Base-by-base conservation (phyloP, 2,329 filamentous ascomycete genomes). In the Fusarium sororula region DNA sequence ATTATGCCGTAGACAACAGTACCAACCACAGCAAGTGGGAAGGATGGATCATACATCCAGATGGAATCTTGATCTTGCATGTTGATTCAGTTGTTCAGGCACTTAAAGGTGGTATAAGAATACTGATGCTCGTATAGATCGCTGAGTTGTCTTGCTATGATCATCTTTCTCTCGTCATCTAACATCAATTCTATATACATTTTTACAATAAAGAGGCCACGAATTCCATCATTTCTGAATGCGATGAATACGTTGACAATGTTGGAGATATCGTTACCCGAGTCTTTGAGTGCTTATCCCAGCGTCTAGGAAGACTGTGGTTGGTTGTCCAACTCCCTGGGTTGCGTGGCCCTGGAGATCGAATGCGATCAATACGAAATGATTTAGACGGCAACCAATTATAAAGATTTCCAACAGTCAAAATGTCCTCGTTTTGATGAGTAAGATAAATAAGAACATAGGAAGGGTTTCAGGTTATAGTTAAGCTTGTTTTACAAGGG, bases 1-100 rank as follows among this genome's bases (percentile, higher is more conserved):
- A 85, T 77, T 38, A 85, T 63, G 45, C 82, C 63, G 69, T 86
- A 87, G 22, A 86, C 72, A 48, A 84, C 72, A 3, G 83, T 80
- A 57, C 84, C 85, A 10, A 85, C 68, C 42, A 86, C 78, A 45
- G 85, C 81, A 10, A 84, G 81, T 8, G 84, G 71, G 15, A 84
- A 79, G 35, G 84, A 85, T n/a, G 85, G 83, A 24, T 80, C 74
- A 73, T 86, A 87, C 67, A 83, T 82, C 81, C 84, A 87, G 26
- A 86, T 80, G 55, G 58, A 74, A 20, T 74, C 64, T 26, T 74
- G 66, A 24, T 77, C 70, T 45, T 74, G 66, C 79, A 81, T 82
- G 22, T 59, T 51, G n/a, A 30, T 47, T 38, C 26, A 13, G 41
- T 53, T 18, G 3, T 35, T 51, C 20, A 26, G 51, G 26, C 20